Conservation (phyloP, 1,139 yeast genomes). For the Hyphopichia wangnamkhiaoensis region DNA sequence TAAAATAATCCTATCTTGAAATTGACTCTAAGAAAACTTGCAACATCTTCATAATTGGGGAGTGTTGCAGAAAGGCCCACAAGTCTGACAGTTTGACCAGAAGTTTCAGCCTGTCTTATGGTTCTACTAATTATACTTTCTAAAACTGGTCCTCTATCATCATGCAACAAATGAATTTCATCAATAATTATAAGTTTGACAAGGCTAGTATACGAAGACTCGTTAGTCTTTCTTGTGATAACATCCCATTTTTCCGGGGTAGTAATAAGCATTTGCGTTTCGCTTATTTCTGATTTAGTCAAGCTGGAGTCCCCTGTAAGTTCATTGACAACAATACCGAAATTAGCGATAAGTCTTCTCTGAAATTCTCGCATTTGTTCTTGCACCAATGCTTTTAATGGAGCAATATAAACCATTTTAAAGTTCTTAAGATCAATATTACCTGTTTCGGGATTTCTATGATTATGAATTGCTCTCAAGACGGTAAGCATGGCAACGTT, state of each 20-base stretch:
- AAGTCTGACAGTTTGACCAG: constrained; percentile 54
- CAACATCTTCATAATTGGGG: constrained; percentile 89
- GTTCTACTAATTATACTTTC: constrained; percentile 86
- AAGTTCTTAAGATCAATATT: constrained; percentile 54
- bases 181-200: constrained; percentile 83
- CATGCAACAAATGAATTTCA: constrained; percentile 91
- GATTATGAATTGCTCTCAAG: constrained; percentile 60
- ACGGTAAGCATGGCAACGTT: constrained; percentile 88
- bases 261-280: constrained; percentile 84
- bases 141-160: constrained; percentile 92
- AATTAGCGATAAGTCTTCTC: constrained; percentile 59
- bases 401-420: constrained; percentile 90
- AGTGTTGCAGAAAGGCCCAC: constrained; percentile 93
- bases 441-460: constrained; percentile 48
- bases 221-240: constrained; percentile 75
- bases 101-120: constrained; percentile 46
- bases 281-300: constrained; percentile 72
- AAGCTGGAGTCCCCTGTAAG: constrained; percentile 88
- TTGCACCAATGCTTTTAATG: constrained; percentile 90
- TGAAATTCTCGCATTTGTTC: constrained; percentile 91
- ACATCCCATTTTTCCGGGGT: constrained; percentile 99
- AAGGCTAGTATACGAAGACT: constrained; percentile 58
- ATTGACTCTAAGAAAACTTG: constrained; percentile 73
- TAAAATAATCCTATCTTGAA: constrained; percentile 61
- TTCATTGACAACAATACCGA: constrained; percentile 78